Base-by-base conservation (phyloP, 768 basidiomycete species). In the Amanita fuliginea region DNA sequence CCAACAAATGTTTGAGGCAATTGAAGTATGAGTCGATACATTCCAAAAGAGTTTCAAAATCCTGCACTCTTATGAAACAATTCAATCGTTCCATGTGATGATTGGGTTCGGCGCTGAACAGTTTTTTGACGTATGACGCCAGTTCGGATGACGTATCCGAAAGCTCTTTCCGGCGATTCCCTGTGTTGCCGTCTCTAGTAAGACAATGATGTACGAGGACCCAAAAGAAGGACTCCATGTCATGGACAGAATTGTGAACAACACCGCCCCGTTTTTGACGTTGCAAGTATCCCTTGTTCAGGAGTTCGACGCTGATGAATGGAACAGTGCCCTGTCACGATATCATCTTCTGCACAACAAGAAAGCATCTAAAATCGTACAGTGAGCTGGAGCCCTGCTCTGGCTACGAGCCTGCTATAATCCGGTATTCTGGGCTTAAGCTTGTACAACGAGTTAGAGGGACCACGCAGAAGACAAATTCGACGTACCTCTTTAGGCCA, bases 141-240 rank as follows among this genome's bases (percentile, higher is more conserved):
- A 40, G 9, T 0, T 40, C 3, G 21, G 1, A 6, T 0, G 39
- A 40, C 1, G 8, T 22, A 4, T 19, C 10, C 0, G 7, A 16
- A 18, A 39, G 42, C n/a, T 44, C 42, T 22, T 18, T 35, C 10
- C 36, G 52, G 6, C 49, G 55, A 4, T 32, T 21, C 3, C 32
- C 19, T n/a, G 52, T 55, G 8, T 56, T 58, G 6, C 58, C 59
- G 11, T 37, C 39, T 22, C 54, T 52, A 0, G 56, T 54, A 1
- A 59, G n/a, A 39, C 58, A 58, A 5, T 56, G 40, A 26, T 56
- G 43, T 14, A 52, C 35, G 4, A 60, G 35, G 19, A 60, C 52
- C 59, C 59, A 60, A 33, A 60, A 51, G 6, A 57, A 44, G 4
- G 59, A 59, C 28, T 60, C 59, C 6, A 59, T 36, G 28, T 60